Conservation (phyloP, 1,284 basidiomycete genomes). For the Trametes polyzona region DNA sequence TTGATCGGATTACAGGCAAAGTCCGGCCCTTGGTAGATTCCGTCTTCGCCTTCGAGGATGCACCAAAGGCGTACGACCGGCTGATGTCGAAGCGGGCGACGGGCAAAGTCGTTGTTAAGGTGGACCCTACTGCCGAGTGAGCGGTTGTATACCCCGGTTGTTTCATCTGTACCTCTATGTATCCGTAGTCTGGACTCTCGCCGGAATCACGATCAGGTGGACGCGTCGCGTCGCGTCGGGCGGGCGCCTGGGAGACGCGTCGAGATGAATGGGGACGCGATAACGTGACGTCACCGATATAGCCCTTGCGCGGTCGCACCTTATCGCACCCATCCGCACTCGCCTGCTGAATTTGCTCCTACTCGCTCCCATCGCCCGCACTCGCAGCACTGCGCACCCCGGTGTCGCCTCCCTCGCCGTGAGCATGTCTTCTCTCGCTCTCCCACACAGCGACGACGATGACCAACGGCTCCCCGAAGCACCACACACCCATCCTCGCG, state of each 20-base stretch:
- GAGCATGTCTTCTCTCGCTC: not conserved
- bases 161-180: not conserved
- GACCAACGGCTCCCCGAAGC: constrained; percentile 31
- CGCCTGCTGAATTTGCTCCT: not conserved
- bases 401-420: not conserved
- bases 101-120: constrained; percentile 62
- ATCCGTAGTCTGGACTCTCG: not conserved
- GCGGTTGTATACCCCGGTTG: not conserved
- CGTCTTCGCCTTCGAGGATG: constrained; percentile 59
- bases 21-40: constrained; percentile 66
- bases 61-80: constrained; percentile 60
- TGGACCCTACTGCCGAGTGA: not conserved
- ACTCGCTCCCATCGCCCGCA: not conserved
- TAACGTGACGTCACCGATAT: constrained; percentile 16
- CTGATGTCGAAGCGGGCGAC: constrained; percentile 57
- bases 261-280: not conserved
- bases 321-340: not conserved
- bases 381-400: not conserved
- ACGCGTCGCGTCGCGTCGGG: constrained; percentile 13
- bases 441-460: constrained; percentile 2
- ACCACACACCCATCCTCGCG: constrained; percentile 46
- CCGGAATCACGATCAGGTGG: constrained; percentile 16
- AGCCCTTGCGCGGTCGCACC: not conserved
- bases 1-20: constrained; percentile 41
- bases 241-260: not conserved